Evolutionary conservation across 2,329 filamentous ascomycete species (phyloP).

Genomic region (Aureobasidium sp.): DNA sequence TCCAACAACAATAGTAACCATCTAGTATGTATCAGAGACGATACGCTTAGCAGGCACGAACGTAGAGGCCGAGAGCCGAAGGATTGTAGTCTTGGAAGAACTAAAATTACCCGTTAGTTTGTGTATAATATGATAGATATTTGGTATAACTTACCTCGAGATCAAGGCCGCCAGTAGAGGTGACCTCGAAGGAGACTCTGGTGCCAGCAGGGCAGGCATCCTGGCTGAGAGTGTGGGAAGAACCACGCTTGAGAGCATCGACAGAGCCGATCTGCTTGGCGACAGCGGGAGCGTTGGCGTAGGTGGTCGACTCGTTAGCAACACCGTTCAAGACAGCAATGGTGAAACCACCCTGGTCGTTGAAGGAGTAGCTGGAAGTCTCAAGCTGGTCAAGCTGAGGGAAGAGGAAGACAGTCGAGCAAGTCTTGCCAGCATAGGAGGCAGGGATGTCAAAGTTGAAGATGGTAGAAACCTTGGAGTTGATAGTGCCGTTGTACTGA

Average conservation of each 20-base stretch:
- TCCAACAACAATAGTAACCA: not conserved
- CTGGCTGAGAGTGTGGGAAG: constrained; percentile 21
- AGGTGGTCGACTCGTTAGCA: constrained; percentile 41
- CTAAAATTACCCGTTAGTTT: too few relatives aligned
- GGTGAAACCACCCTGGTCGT: constrained; percentile 40
- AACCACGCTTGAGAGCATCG: constrained; percentile 17
- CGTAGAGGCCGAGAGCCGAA: constrained; percentile 13
- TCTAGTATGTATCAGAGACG: not conserved
- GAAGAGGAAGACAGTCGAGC: constrained; percentile 58
- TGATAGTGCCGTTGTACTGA: constrained; percentile 48
- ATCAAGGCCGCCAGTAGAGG: constrained; percentile 16
- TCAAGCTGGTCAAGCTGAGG: constrained; percentile 48
- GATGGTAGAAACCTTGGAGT: constrained; percentile 45
- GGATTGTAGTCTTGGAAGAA: constrained; percentile 21
- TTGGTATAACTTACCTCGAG: constrained; percentile 12
- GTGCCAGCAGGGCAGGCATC: constrained; percentile 20
- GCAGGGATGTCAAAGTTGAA: constrained; percentile 62
- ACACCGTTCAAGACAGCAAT: constrained; percentile 34
- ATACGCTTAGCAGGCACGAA: constrained; percentile 5
- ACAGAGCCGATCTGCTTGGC: constrained; percentile 12
- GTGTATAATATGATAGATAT: too few relatives aligned
- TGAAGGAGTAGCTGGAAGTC: constrained; percentile 50
- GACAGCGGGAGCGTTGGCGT: constrained; percentile 11
- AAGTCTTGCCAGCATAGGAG: constrained; percentile 47
- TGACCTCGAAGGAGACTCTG: constrained; percentile 20